These are phyloP conservation scores for Apostasia ramifera DNA, from an alignment of 106 monocot species.

Conservation along the genomic window DNA sequence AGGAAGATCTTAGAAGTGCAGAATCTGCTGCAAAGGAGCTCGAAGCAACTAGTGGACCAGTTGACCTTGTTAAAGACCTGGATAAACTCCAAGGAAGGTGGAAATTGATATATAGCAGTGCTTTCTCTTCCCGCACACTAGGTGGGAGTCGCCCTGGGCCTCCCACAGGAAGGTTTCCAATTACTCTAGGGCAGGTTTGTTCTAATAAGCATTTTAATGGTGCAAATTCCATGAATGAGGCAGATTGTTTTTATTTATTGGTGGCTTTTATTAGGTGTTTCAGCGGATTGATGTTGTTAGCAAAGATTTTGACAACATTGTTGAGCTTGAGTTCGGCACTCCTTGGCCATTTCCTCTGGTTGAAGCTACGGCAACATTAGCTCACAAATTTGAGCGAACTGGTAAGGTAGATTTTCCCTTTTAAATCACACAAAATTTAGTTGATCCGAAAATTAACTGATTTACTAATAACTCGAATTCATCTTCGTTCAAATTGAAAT, in stretches of 20 bases:
- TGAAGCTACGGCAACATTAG: slow-evolving; percentile 75
- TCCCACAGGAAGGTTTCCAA: slow-evolving; percentile 76
- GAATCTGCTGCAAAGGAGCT: slow-evolving; percentile 77
- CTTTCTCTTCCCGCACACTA: slow-evolving; percentile 80
- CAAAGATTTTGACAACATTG: slow-evolving; percentile 95
- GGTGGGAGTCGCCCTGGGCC: slow-evolving; percentile 94
- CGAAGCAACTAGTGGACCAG: slow-evolving; percentile 45
- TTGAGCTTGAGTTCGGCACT: slow-evolving; percentile 74
- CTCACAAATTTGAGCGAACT: slow-evolving; percentile 86
- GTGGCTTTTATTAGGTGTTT: slow-evolving; percentile 44
- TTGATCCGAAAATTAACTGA: background rate
- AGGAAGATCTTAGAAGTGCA: slow-evolving; percentile 64
- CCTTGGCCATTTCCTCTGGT: slow-evolving; percentile 84
- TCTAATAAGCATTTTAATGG: background rate
- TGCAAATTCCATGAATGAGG: background rate
- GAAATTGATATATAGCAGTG: slow-evolving; percentile 86
- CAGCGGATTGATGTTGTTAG: slow-evolving; percentile 83
- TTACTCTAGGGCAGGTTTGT: slow-evolving; percentile 80
- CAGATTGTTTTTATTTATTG: background rate
- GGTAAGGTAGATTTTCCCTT: slow-evolving; percentile 28
- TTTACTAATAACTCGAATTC: background rate
- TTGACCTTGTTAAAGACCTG: slow-evolving; percentile 57
- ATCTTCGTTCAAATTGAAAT: background rate
- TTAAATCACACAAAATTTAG: background rate
- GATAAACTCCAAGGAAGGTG: slow-evolving; percentile 93